These are phyloP conservation scores for Globisporangium abappressorium DNA, from an alignment of 352 stramenopile species.

Conservation along the genomic window DNA sequence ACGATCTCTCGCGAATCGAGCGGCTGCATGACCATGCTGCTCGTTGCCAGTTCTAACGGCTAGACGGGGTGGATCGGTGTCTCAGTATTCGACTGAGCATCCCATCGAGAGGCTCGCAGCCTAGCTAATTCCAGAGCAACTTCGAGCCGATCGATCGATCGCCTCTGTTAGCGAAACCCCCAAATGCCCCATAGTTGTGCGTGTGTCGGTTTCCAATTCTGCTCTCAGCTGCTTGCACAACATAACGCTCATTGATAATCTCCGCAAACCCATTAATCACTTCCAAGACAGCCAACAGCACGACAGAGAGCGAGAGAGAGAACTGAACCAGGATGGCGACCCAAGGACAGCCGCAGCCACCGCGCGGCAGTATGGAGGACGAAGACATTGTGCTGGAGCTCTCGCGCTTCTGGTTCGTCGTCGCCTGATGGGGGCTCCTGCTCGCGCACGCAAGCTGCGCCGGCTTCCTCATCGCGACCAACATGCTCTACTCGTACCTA, in stretches of 20 bases:
- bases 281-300: not conserved
- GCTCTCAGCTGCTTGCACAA: too few relatives aligned
- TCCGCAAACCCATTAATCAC: not conserved
- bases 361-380: slow-evolving; percentile 1
- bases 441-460: slow-evolving; percentile 23
- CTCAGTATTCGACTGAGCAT: too few relatives aligned
- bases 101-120: too few relatives aligned
- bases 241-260: not conserved
- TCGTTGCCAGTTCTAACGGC: not conserved
- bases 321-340: not conserved
- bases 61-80: too few relatives aligned
- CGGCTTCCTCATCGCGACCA: slow-evolving; percentile 28
- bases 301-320: not conserved
- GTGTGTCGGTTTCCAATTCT: too few relatives aligned
- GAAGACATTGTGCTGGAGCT: slow-evolving; percentile 21
- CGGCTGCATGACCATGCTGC: slow-evolving; percentile 15
- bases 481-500: slow-evolving; percentile 29
- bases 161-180: too few relatives aligned
- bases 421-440: slow-evolving; percentile 27
- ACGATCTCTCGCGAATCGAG: slow-evolving; percentile 8
- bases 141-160: too few relatives aligned
- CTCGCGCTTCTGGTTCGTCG: slow-evolving; percentile 15
- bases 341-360: not conserved
- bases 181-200: too few relatives aligned
- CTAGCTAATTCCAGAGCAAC: too few relatives aligned